Base-by-base conservation (phyloP, 495 filamentous ascomycete genomes). In the Neurospora tetraspora region DNA sequence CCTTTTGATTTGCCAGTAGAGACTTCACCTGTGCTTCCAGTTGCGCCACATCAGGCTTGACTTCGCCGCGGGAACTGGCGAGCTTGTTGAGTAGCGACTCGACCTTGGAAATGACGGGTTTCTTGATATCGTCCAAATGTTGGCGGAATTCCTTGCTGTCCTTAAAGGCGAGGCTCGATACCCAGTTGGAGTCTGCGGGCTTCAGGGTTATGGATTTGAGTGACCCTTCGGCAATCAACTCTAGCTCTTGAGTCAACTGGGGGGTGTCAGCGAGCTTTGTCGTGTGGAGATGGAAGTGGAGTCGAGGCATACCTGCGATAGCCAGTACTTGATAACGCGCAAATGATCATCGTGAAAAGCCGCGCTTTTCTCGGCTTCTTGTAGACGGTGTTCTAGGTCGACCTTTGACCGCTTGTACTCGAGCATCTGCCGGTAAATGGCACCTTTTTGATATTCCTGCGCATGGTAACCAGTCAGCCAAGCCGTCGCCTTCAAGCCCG, bases 381-480 rank as follows among this genome's bases (percentile, higher is more conserved):
- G 90, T 69, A 96, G 81, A 76, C 91, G 91, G 45, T 85, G 80
- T 81, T 98, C 95, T 68, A 97, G 81, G 20, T 89, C 89, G 39
- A 85, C 85, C 80, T 92, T 93, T 78, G 98, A 93, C 68, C 96
- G 88, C 81, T 97, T 98, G 80, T 94, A 97, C 80, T 98, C 96
- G 76, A 92, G 90, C 95, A 99, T 97, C 79, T 98, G 95, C 38
- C 96, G 93, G 79, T 92, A 90, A 78, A 99, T 98, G 72, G 96
- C 96, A 86, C 97, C 96, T 81, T 99, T 99, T 84, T 97, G 94
- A 78, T 93, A 98, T 76, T 91, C 89, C 96, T 99, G 80, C 72
- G 69, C 73, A 31, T 36, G 31, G 42, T 71, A 70, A 39, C 69
- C 72, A 39, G 80, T 82, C 78, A 81, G 78, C 77, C 80, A 78